Evolutionary conservation across 257 asterid genomes (phyloP).

Genomic region (Petunia axillaris): DNA sequence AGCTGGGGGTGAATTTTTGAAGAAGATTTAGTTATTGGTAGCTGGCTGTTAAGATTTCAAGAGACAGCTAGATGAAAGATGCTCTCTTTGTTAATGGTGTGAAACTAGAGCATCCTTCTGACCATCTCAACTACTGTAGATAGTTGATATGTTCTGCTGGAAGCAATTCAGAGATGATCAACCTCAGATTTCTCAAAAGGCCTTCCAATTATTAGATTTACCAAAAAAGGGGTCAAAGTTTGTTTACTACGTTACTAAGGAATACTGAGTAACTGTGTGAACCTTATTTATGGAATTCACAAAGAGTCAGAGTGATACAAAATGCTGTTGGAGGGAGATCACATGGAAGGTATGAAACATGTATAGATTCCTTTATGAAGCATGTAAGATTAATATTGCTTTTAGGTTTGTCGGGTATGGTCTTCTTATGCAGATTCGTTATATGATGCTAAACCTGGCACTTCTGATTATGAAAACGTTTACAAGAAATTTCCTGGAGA

Average conservation of each 20-base stretch:
- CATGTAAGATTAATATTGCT: neutral
- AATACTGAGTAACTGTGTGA: neutral
- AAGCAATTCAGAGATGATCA: neutral
- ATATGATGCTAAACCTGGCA: too few relatives aligned
- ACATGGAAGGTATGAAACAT: neutral
- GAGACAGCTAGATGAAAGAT: slow-evolving; percentile 2
- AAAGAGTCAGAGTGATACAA: neutral
- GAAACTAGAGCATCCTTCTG: neutral
- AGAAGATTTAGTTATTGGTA: neutral
- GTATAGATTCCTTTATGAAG: slow-evolving; percentile 14
- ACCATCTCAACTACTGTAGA: neutral
- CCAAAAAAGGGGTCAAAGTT: neutral
- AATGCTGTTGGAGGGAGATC: slow-evolving; percentile 2
- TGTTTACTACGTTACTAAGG: neutral
- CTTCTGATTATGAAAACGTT: too few relatives aligned
- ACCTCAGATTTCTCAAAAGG: slow-evolving; percentile 17
- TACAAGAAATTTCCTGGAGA: too few relatives aligned
- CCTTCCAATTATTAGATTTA: neutral
- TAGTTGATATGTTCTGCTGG: slow-evolving; percentile 11
- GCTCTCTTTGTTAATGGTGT: neutral
- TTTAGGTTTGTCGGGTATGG: neutral
- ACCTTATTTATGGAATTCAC: neutral
- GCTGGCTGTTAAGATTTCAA: neutral
- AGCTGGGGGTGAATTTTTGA: slow-evolving; percentile 22
- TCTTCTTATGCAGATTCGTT: neutral